phyloP scores from a whole-genome alignment of 2,329 filamentous ascomycete species.

The Aspergillus felis region DNA sequence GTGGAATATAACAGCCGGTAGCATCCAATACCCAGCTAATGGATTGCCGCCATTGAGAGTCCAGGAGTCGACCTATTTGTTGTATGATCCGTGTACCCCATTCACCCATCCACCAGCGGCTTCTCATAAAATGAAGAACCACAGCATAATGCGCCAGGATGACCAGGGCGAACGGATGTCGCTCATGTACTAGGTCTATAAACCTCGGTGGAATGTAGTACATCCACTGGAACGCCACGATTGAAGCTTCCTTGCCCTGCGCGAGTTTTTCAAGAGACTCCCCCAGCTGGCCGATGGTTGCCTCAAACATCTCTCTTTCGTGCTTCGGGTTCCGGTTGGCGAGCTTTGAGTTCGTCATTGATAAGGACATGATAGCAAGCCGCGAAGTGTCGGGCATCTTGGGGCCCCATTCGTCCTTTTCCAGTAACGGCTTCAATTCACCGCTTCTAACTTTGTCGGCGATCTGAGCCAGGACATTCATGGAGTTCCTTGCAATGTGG shows the following conservation, averaged over 20 bases:
- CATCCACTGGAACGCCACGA: slow-evolving; percentile 52
- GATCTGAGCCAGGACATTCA: slow-evolving; percentile 21
- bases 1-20: slow-evolving; percentile 26
- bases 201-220: slow-evolving; percentile 60
- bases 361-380: slow-evolving; percentile 25
- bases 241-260: slow-evolving; percentile 25
- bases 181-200: slow-evolving; percentile 43
- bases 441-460: slow-evolving; percentile 21
- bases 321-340: slow-evolving; percentile 19
- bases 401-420: slow-evolving; percentile 17
- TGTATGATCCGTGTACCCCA: slow-evolving; percentile 63
- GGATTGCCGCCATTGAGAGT: slow-evolving; percentile 23
- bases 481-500: slow-evolving; percentile 27
- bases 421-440: slow-evolving; percentile 25
- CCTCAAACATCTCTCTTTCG: slow-evolving; percentile 23
- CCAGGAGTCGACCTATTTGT: slow-evolving; percentile 46
- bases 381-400: slow-evolving; percentile 35
- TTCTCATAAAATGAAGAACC: slow-evolving; percentile 56
- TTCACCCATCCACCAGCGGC: slow-evolving; percentile 67
- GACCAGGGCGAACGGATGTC: slow-evolving; percentile 40
- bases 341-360: slow-evolving; percentile 22
- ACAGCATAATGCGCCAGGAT: slow-evolving; percentile 44
- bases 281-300: slow-evolving; percentile 25
- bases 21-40: slow-evolving; percentile 34
- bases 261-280: slow-evolving; percentile 26